Evolutionary conservation across 495 filamentous ascomycete genomes (phyloP), one percentile per base, ranked within the genome.

Genomic region (Pyronema omphalodes): DNA sequence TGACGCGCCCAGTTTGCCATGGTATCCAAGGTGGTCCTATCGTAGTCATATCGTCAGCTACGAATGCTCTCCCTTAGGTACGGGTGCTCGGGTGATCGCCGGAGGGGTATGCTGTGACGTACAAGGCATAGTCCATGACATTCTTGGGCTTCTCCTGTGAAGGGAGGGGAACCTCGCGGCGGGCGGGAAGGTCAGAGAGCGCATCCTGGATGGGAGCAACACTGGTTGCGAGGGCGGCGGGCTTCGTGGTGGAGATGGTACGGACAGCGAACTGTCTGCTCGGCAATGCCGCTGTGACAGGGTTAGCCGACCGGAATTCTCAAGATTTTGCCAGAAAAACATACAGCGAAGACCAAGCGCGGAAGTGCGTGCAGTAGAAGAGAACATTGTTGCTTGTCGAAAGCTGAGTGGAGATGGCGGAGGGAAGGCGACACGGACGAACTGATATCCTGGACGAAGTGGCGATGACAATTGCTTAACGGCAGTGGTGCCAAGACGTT

Each of bases 51-150:
- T 36, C 18, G 36, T 43, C 18, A 53, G 37, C 51, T 18, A 53
- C 23, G 23, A 29, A 33, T 41, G 18, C 18, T 44, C 29, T 59
- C 51, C 55, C 55, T 34, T 18, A 29, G 23, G 51, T 14, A 35
- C 15, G 17, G 12, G 51, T 43, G n/a, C 1, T 29, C 14, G 34
- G 41, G 18, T 29, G 53, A 23, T 18, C 35, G 9, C n/a, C 37
- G 9, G 9, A 11, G 46, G 29, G 35, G 51, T 17, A 44, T 44
- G 51, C 17, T 37, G 40, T 55, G 58, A 80, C 83, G 59, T 79
- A 94, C 88, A 98, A 73, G 57, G 88, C 89, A 74, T 93, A 96
- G 84, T 98, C 89, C 74, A 95, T 80, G 43, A 78, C 83, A 65
- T 89, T 88, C 74, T 95, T 88, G 70, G 86, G 93, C 58, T 80